Evolutionary conservation across 768 basidiomycete species (phyloP), one percentile per base, ranked within the genome.

Genomic region (Trametes cinnabarina): DNA sequence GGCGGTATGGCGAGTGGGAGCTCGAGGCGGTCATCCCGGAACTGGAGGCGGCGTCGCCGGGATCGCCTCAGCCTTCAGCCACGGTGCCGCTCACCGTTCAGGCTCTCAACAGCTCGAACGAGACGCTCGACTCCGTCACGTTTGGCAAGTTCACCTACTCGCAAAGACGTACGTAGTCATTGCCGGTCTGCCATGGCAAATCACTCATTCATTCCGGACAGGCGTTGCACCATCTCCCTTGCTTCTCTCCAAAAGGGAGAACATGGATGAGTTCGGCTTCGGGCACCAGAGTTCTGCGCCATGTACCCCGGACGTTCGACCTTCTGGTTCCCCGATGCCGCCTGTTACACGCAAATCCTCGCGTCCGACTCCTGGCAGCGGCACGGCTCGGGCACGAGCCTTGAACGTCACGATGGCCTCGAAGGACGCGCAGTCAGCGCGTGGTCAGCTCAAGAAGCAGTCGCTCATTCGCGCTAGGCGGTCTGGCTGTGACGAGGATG

Each of bases 111-210:
- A 72, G 76, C 51, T 74, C 80, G 17, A 79, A 82, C 60, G 61
- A 70, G 32, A 58, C 90, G 35, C 68, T 91, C 17, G 88, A 90
- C 64, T 79, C 83, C 0, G 78, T 86, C 54, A 80, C 81, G 14
- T 88, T 90, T 70, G 91, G 90, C 54, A 79, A 84, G 60, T 91
- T 90, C 71, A 79, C 80, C 32, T 91, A 87, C 65, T 82, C 77
- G 75, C 72, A 79, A 22, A 68, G 74, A 56, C 79, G 85, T 77
- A 42, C 19, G 70, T 66, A 12, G 37, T 10, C 15, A 11, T 14
- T 30, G 3, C 32, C 20, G 42, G 20, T 55, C 37, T 10, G 23
- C 34, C 26, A 4, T 26, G 35, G 35, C 42, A 35, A 30, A 39
- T 42, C 30, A 26, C 23, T 53, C 28, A 48, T n/a, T 28, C 37